Evolutionary conservation across 345 rosid genomes (phyloP).

Genomic region (Kernera saxatilis): DNA sequence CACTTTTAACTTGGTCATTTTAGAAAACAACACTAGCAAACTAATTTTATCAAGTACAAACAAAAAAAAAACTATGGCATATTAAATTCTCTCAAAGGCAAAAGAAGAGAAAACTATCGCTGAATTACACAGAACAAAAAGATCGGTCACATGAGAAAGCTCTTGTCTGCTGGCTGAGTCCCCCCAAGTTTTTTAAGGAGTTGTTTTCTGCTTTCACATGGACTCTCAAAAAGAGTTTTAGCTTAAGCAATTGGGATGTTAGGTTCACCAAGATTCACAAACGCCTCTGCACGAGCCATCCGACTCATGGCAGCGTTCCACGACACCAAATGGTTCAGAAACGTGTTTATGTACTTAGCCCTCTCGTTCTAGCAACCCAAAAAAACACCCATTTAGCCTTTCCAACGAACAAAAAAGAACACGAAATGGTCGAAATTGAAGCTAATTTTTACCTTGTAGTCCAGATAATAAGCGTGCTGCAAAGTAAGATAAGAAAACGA

Average conservation of each 20-base stretch:
- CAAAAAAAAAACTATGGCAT: not conserved
- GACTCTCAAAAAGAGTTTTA: not conserved
- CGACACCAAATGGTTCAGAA: constrained; percentile 79
- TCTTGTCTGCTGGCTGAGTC: not conserved
- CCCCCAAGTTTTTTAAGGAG: not conserved
- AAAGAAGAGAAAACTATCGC: not conserved
- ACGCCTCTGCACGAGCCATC: constrained; percentile 84
- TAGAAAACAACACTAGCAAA: not conserved
- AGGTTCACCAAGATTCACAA: constrained; percentile 84
- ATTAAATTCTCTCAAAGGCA: not conserved
- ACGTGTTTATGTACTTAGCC: constrained; percentile 57
- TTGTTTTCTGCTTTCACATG: not conserved
- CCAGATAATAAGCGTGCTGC: constrained; percentile 95
- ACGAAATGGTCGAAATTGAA: not conserved
- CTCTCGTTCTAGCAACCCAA: constrained; percentile 57
- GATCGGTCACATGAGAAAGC: constrained; percentile 7
- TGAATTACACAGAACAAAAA: not conserved
- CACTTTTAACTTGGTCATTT: not conserved
- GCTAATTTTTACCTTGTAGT: constrained; percentile 62
- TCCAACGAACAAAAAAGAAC: not conserved
- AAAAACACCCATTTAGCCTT: not conserved
- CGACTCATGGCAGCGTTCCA: constrained; percentile 74
- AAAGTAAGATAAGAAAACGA: constrained; percentile 5
- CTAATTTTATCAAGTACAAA: not conserved
- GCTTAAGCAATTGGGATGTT: constrained; percentile 65